Evolutionary conservation across 2,329 filamentous ascomycete species (phyloP).

Genomic region (Magnaporthales sp.): DNA sequence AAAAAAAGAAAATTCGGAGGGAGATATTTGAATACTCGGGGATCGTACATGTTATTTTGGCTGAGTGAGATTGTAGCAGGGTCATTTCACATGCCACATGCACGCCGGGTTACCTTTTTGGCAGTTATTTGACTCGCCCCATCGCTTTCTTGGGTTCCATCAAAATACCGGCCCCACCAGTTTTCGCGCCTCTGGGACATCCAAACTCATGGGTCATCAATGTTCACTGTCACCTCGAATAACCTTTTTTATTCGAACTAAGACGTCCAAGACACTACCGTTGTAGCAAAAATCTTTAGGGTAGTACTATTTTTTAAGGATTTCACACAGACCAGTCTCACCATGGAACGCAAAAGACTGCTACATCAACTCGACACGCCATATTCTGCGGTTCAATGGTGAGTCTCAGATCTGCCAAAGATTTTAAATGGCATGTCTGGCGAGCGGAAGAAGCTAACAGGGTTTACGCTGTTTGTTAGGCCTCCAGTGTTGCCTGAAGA

Average conservation of each 20-base stretch:
- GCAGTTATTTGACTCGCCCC: not conserved
- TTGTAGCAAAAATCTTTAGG: not conserved
- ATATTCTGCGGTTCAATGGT: conserved; percentile 55
- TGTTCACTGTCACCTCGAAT: not conserved
- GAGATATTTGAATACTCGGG: not conserved
- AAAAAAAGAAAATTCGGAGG: not conserved
- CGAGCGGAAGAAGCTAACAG: not conserved
- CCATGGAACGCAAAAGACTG: conserved; percentile 48
- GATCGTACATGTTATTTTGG: not conserved
- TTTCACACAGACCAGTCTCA: not conserved
- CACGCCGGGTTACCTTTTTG: not conserved
- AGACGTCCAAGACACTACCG: not conserved
- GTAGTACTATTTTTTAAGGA: not conserved
- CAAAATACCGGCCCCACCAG: not conserved
- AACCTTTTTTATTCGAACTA: not conserved
- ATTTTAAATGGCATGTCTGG: not conserved
- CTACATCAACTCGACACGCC: conserved; percentile 59
- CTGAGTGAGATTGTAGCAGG: not conserved
- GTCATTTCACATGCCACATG: not conserved
- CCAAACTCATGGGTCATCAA: not conserved
- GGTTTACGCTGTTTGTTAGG: conserved; percentile 31
- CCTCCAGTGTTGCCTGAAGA: conserved; percentile 48
- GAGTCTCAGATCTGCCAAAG: conserved; percentile 10
- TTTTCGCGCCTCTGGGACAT: not conserved
- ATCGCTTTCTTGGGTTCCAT: too few relatives aligned